Conservation (phyloP, 495 filamentous ascomycete species). For the Daldinia vernicosa region DNA sequence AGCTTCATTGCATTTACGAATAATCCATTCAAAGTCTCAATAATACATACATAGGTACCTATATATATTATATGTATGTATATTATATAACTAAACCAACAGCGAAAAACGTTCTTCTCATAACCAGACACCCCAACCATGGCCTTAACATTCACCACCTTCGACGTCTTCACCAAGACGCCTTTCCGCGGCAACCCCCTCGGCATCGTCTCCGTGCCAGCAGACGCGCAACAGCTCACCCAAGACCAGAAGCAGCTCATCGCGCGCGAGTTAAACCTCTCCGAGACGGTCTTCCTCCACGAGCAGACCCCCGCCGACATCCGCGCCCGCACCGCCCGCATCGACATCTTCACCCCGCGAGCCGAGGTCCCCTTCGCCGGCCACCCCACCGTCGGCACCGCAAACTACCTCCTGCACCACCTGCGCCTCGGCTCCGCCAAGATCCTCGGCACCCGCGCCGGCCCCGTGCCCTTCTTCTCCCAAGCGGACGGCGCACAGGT, state of each 20-base stretch:
- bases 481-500: no score
- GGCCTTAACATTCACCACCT: constrained; percentile 59
- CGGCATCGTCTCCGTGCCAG: constrained; percentile 65
- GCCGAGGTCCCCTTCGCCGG: constrained; percentile 76
- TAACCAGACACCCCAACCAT: constrained; percentile 2
- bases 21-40: no score
- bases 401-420: not conserved
- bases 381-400: constrained; percentile 73
- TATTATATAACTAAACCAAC: no score
- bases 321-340: constrained; percentile 46
- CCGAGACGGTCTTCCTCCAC: constrained; percentile 75
- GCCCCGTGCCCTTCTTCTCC: not conserved
- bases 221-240: not conserved
- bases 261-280: not conserved
- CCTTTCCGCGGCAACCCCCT: constrained; percentile 72
- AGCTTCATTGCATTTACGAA: not conserved
- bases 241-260: not conserved
- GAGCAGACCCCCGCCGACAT: constrained; percentile 39
- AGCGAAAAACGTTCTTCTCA: not conserved
- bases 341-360: constrained; percentile 74
- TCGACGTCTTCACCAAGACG: constrained; percentile 71
- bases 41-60: no score
- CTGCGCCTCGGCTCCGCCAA: not conserved
- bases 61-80: no score
- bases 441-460: not conserved